Evolutionary conservation across 192 early-diverging fungal genomes (phyloP).

Genomic region (Coemansia asiatica): DNA sequence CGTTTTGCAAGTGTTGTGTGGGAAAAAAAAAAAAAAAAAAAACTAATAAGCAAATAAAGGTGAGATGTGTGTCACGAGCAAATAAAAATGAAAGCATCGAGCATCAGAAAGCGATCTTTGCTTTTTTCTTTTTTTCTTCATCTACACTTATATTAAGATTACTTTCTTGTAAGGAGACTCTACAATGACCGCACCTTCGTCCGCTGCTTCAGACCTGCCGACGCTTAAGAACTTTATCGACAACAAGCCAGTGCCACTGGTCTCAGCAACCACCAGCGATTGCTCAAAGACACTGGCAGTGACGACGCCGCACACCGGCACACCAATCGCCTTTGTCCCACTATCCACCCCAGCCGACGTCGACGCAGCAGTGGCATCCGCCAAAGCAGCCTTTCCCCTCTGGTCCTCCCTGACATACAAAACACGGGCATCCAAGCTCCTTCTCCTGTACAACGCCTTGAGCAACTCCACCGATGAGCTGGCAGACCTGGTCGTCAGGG

Average conservation of each 20-base stretch:
- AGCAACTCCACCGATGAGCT: slow-evolving; percentile 64
- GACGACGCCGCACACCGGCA: slow-evolving; percentile 64
- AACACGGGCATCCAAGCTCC: slow-evolving; percentile 63
- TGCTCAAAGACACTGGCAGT: slow-evolving; percentile 51
- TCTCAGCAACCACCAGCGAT: too few species aligned
- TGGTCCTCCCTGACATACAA: slow-evolving; percentile 71
- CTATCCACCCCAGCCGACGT: slow-evolving; percentile 61
- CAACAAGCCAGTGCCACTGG: slow-evolving; percentile 19
- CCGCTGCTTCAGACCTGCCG: neutral
- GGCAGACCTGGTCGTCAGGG: slow-evolving; percentile 67
- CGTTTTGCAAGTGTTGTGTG: too few species aligned
- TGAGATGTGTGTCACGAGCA: too few species aligned
- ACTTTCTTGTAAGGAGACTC: too few species aligned
- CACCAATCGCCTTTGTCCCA: slow-evolving; percentile 65
- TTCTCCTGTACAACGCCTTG: slow-evolving; percentile 61
- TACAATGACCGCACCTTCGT: too few species aligned
- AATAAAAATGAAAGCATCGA: too few species aligned
- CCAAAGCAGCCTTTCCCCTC: slow-evolving; percentile 55
- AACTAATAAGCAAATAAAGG: too few species aligned
- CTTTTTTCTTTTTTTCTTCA: neutral
- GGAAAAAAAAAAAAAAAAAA: too few species aligned
- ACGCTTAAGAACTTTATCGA: slow-evolving; percentile 38
- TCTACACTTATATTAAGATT: too few species aligned
- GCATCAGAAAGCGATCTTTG: too few species aligned
- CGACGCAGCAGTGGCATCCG: slow-evolving; percentile 60